Percentiles rank a stretch among this genome's conserved stretches.
Conservation (phyloP, 768 basidiomycete species). For the Mycena capillaripes region DNA sequence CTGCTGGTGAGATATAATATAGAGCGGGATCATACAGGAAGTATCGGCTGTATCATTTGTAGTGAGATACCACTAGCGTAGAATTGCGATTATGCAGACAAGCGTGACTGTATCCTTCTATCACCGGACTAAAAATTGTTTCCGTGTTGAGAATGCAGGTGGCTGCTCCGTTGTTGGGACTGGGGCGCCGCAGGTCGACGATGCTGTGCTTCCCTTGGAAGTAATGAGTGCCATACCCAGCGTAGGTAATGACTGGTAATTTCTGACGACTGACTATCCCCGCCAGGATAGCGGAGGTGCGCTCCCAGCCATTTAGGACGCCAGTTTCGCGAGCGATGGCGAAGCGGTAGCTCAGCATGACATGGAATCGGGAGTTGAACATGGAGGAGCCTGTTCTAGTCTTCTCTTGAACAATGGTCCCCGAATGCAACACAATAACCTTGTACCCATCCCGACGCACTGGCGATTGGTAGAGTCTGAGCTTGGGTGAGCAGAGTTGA, state of each 20-base stretch:
- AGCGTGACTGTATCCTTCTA: background rate
- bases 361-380: background rate
- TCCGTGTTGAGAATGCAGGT: background rate
- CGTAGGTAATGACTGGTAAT: background rate
- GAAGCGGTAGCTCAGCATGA: background rate
- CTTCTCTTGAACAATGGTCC: background rate
- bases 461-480: background rate
- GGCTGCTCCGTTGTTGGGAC: background rate
- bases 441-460: background rate
- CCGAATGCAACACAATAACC: background rate
- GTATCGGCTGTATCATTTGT: too few relatives aligned
- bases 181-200: background rate
- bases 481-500: background rate
- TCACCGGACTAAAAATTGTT: background rate
- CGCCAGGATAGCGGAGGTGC: background rate
- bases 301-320: background rate
- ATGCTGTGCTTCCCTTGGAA: background rate
- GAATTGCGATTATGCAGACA: background rate
- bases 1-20: too few relatives aligned
- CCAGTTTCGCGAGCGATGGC: background rate
- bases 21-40: too few relatives aligned
- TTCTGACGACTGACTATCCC: background rate
- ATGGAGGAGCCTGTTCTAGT: background rate
- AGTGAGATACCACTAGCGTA: background rate
- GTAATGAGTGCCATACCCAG: background rate